Evolutionary conservation across 1,284 basidiomycete species (phyloP), one percentile per base, ranked within the genome.

Genomic region (Moesziomyces globuligerus): DNA sequence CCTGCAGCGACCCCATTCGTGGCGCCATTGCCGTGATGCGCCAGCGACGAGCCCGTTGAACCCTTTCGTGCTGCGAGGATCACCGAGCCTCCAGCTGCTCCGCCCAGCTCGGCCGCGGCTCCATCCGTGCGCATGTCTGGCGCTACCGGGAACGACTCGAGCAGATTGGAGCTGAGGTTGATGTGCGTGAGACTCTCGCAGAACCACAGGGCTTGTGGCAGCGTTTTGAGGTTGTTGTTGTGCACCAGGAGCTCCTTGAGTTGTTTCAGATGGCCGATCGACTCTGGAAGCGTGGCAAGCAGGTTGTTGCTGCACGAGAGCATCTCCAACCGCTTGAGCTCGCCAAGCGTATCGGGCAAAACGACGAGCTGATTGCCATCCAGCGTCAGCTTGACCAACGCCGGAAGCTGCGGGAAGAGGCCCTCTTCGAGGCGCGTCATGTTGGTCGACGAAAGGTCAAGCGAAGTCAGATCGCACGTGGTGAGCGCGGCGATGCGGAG

Each of bases 241-340:
- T 96, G 94, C 3, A 91, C 89, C 74, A 96, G 91, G 40, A 98
- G 86, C 4, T 84, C 85, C 70, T 89, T 87, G n/a, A 98, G 87
- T 49, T 88, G 89, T 81, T 88, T 87, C 51, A 98, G 85, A 17
- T 86, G 85, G 24, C 93, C 93, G 48, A 98, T 89, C 37, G 87
- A 89, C 15, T 86, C 83, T 0, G 96, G 96, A 0, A 98, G 85
- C 17, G 86, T 84, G 43, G 89, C 88, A 8, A 99, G 87, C 75
- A 90, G 87, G 83, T 98, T 98, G 83, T 97, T 93, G 43, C 91
- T 92, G 79, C 92, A 93, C 4, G 90, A 91, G 3, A 99, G 87
- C 1, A 85, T 85, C 72, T 89, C 86, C 24, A 99, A 88, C 52
- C 87, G 87, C 18, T 84, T 85, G 24, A 98, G 87, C 17, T 88